phyloP scores from a whole-genome alignment of 1,284 basidiomycete species.

The Sanghuangporus sanghuang region DNA sequence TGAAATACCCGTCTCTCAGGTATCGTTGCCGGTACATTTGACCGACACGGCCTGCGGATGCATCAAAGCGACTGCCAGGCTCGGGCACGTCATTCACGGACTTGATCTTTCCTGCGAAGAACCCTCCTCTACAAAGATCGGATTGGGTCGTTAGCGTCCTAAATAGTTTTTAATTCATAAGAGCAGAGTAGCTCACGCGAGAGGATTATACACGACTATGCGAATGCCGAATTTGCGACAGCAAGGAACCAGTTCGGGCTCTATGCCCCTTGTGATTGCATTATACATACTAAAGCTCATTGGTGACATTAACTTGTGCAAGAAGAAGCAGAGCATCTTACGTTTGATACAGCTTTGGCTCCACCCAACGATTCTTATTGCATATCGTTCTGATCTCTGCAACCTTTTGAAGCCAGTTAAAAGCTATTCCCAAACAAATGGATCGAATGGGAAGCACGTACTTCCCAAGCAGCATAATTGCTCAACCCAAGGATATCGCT shows the following conservation, averaged over 20 bases:
- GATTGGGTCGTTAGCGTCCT: not conserved
- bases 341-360: slow-evolving; percentile 49
- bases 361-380: slow-evolving; percentile 43
- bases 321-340: not conserved
- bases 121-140: slow-evolving; percentile 31
- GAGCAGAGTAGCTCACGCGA: slow-evolving; percentile 32
- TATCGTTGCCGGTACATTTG: slow-evolving; percentile 39
- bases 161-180: not conserved
- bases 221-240: slow-evolving; percentile 49
- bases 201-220: slow-evolving; percentile 48
- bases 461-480: slow-evolving; percentile 43
- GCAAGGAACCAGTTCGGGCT: slow-evolving; percentile 52
- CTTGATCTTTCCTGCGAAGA: slow-evolving; percentile 41
- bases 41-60: slow-evolving; percentile 26
- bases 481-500: slow-evolving; percentile 45
- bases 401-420: slow-evolving; percentile 31
- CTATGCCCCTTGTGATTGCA: slow-evolving; percentile 46
- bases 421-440: not conserved
- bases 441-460: slow-evolving; percentile 14
- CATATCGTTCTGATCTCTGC: slow-evolving; percentile 51
- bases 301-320: not conserved
- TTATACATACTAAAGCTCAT: slow-evolving; percentile 42
- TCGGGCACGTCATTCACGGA: slow-evolving; percentile 27
- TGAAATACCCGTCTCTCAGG: slow-evolving; percentile 40
- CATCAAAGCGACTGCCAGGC: slow-evolving; percentile 32